These are phyloP conservation scores for Pseudogymnoascus sp. DNA, from an alignment of 2,329 filamentous ascomycete genomes.

Conservation along the genomic window DNA sequence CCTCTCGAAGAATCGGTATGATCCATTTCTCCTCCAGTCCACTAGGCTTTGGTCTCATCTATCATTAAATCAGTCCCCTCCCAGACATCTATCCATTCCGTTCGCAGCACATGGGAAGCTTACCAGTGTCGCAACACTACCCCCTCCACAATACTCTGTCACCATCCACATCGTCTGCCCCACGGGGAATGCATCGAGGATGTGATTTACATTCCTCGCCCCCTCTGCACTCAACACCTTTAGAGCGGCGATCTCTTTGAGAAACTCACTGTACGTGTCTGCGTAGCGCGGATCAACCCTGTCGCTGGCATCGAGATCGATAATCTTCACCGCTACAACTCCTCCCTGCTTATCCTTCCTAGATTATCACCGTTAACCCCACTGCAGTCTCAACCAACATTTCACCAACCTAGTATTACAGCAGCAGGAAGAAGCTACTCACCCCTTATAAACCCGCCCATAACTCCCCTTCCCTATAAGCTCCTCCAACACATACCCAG, in stretches of 20 bases:
- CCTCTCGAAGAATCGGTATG: conserved; percentile 58
- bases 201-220: conserved; percentile 71
- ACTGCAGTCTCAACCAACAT: conserved; percentile 9
- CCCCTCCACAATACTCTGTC: conserved; percentile 77
- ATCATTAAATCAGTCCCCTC: conserved; percentile 12
- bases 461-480: conserved; percentile 69
- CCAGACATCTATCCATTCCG: conserved; percentile 29
- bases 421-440: conserved; percentile 10
- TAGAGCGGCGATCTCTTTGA: conserved; percentile 62
- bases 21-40: conserved; percentile 65
- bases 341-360: conserved; percentile 24
- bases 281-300: conserved; percentile 54
- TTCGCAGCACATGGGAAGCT: conserved; percentile 33
- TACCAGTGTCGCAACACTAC: conserved; percentile 65
- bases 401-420: neutral
- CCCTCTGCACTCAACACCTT: conserved; percentile 65
- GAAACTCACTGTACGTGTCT: conserved; percentile 60
- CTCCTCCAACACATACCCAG: conserved; percentile 59
- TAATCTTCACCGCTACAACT: conserved; percentile 71
- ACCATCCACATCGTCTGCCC: conserved; percentile 81
- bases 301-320: conserved; percentile 74
- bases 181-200: conserved; percentile 70
- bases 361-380: neutral
- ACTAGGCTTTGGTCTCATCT: conserved; percentile 57
- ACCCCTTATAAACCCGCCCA: conserved; percentile 65